Percentiles rank a stretch among this genome's conserved stretches.
Evolutionary conservation across 2,329 filamentous ascomycete species (phyloP).

Genomic region (Trichoderma atrobrunneum): DNA sequence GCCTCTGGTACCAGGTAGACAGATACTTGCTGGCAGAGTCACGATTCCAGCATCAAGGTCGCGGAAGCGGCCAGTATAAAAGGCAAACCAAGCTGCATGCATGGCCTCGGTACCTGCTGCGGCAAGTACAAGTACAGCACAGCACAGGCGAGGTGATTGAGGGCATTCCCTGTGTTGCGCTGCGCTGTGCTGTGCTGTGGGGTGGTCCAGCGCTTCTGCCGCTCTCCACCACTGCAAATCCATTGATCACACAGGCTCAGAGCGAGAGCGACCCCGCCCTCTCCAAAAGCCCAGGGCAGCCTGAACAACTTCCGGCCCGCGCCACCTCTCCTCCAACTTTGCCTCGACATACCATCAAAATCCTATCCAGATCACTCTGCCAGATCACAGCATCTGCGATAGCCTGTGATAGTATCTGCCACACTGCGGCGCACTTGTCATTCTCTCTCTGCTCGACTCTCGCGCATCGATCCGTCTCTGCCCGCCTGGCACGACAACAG

Average conservation of each 20-base stretch:
- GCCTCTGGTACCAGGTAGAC: background rate
- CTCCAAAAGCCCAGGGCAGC: conserved; percentile 16
- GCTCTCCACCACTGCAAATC: conserved; percentile 10
- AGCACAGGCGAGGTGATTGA: background rate
- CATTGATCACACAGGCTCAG: background rate
- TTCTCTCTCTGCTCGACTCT: background rate
- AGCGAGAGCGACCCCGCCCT: conserved; percentile 8
- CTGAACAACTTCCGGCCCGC: conserved; percentile 19
- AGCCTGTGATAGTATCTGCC: background rate
- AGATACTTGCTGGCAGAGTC: background rate
- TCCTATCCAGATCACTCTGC: background rate
- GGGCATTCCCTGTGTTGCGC: background rate
- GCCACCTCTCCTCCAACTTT: conserved; percentile 9
- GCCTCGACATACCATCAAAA: conserved; percentile 4
- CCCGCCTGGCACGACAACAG: conserved; percentile 8
- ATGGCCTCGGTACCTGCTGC: background rate
- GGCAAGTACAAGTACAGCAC: conserved; percentile 2
- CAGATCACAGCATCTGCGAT: background rate
- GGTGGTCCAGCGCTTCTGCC: conserved; percentile 7
- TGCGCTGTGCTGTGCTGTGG: background rate
- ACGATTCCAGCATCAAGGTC: background rate
- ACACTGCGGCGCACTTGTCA: background rate
- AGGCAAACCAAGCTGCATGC: background rate
- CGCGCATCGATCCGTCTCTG: background rate
- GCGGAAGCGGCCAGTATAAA: background rate